These are phyloP conservation scores for Pythium volutum DNA, from an alignment of 352 stramenopile genomes.

Conservation along the genomic window DNA sequence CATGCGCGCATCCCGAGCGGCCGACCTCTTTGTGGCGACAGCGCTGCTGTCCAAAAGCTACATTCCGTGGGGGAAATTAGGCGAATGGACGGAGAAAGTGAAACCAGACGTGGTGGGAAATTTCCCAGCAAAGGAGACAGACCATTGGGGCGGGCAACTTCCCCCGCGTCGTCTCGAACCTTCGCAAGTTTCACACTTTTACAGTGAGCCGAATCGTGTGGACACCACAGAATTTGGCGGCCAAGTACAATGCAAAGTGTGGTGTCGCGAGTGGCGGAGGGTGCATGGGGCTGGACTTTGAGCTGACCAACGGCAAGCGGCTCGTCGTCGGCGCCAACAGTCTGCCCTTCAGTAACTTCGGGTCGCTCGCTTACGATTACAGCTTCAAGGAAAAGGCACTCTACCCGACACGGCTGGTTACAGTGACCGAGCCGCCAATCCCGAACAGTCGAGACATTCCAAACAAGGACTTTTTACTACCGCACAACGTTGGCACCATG, in stretches of 20 bases:
- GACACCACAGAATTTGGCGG: not conserved
- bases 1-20: not conserved
- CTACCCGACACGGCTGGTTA: not conserved
- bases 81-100: not conserved
- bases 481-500: not conserved
- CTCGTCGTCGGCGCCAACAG: not conserved
- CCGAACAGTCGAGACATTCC: no score
- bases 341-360: not conserved
- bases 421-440: not conserved
- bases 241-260: not conserved
- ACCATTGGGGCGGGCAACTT: not conserved
- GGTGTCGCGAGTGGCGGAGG: not conserved
- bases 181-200: slow-evolving; percentile 1
- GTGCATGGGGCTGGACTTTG: not conserved
- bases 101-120: not conserved
- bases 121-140: not conserved
- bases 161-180: not conserved
- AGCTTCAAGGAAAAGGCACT: not conserved
- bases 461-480: not conserved
- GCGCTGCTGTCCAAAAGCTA: not conserved
- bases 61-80: not conserved
- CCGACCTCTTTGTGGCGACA: not conserved
- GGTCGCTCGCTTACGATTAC: not conserved
- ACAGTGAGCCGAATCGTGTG: not conserved
- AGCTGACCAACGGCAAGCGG: not conserved